Conservation (phyloP, 805 yeast species). For the Wickerhamomyces alni region DNA sequence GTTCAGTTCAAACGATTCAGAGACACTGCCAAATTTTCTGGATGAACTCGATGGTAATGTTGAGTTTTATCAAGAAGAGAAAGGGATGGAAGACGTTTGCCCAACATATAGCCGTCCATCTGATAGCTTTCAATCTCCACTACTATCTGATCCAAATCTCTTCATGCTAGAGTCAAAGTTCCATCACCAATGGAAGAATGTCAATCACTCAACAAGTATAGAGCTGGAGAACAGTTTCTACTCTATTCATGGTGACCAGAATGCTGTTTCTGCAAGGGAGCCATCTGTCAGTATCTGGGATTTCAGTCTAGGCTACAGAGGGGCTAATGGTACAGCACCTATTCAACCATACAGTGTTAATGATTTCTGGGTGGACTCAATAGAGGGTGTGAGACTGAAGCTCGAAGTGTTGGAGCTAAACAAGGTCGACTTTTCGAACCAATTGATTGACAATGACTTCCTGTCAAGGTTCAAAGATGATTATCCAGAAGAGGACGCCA, state of each 20-base stretch:
- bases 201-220: conserved; percentile 1
- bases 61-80: not conserved
- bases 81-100: not conserved
- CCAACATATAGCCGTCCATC: too few relatives aligned
- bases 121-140: conserved; percentile 6
- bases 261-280: conserved; percentile 8
- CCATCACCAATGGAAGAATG: conserved; percentile 5
- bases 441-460: conserved; percentile 23
- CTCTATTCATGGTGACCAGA: conserved; percentile 2
- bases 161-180: conserved; percentile 16
- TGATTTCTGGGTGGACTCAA: conserved; percentile 13
- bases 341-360: not conserved
- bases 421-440: conserved; percentile 34
- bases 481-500: conserved; percentile 2
- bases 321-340: not conserved
- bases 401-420: conserved; percentile 41
- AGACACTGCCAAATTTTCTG: not conserved
- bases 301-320: conserved; percentile 11
- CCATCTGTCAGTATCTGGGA: conserved; percentile 8
- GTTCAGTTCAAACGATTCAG: not conserved
- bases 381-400: conserved; percentile 37
- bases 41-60: not conserved
- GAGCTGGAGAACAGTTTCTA: conserved; percentile 13
- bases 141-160: conserved; percentile 2
- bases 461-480: conserved; percentile 7